A percentile compares a stretch with the other conserved stretches of the same genome.
Evolutionary conservation across 148 eudicot species (phyloP).

Genomic region (Nepenthes mirabilis): DNA sequence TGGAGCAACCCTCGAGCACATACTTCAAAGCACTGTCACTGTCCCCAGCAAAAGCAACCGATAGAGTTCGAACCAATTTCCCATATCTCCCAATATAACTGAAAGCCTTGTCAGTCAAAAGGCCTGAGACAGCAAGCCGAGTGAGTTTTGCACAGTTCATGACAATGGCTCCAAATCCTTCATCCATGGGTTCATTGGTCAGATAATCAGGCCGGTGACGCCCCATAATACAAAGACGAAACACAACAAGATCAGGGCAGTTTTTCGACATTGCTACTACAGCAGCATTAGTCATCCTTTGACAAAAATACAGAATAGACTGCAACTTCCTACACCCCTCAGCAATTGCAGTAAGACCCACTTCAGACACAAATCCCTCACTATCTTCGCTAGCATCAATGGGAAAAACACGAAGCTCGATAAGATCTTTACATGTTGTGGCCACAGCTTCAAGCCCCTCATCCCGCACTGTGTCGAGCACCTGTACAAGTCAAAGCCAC

Average conservation of each 20-base stretch:
- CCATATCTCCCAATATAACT: constrained; percentile 60
- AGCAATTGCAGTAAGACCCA: constrained; percentile 68
- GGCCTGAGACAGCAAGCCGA: constrained; percentile 65
- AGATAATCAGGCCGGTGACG: constrained; percentile 56
- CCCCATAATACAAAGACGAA: constrained; percentile 81
- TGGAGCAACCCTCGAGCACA: constrained; percentile 69
- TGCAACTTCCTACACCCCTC: constrained; percentile 60
- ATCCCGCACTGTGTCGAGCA: constrained; percentile 63
- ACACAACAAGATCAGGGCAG: constrained; percentile 68
- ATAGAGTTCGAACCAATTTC: constrained; percentile 59
- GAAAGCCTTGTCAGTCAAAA: constrained; percentile 68
- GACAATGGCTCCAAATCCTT: constrained; percentile 89
- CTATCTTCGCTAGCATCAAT: constrained; percentile 55
- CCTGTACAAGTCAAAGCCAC: constrained; percentile 21
- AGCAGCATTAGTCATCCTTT: constrained; percentile 79
- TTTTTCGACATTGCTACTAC: constrained; percentile 78
- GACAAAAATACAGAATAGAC: constrained; percentile 75
- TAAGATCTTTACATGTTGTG: constrained; percentile 61
- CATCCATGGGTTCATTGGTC: constrained; percentile 78
- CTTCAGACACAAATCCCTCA: constrained; percentile 69
- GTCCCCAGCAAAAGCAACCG: constrained; percentile 84
- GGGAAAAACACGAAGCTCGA: constrained; percentile 77
- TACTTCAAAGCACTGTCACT: constrained; percentile 59
- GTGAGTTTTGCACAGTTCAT: constrained; percentile 82
- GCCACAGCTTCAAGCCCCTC: constrained; percentile 85